Conservation (phyloP, 2,329 filamentous ascomycete genomes). For the Aureobasidium sp. region DNA sequence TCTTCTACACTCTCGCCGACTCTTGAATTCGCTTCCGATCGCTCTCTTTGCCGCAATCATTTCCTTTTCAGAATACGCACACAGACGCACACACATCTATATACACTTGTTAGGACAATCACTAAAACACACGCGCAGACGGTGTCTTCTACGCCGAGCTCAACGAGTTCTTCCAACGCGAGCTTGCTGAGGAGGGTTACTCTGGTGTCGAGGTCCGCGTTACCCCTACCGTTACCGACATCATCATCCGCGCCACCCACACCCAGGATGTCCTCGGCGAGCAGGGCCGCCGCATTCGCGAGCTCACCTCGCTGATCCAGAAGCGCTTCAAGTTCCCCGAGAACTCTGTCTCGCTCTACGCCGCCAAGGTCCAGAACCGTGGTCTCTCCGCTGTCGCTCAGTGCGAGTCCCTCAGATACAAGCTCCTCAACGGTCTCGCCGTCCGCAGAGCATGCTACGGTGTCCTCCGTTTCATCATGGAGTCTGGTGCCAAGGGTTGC, state of each 20-base stretch:
- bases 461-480: constrained; percentile 99
- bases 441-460: constrained; percentile 99
- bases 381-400: constrained; percentile 99
- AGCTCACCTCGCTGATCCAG: constrained; percentile 99
- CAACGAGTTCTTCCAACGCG: constrained; percentile 99
- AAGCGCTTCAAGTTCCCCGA: constrained; percentile 99
- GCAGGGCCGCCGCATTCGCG: constrained; percentile 99
- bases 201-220: constrained; percentile 99
- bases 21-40: background rate
- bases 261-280: constrained; percentile 99
- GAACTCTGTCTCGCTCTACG: constrained; percentile 99
- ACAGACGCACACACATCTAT: background rate
- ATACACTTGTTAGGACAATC: constrained; percentile 13
- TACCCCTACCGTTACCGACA: constrained; percentile 98
- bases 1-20: background rate
- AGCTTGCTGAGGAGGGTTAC: constrained; percentile 99
- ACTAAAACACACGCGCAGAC: constrained; percentile 45
- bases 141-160: constrained; percentile 99
- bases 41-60: background rate
- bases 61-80: background rate
- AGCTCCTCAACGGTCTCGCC: constrained; percentile 98
- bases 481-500: constrained; percentile 98
- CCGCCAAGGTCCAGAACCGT: constrained; percentile 99
- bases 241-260: constrained; percentile 99
- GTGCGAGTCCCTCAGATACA: constrained; percentile 99